A percentile compares a stretch with the other conserved stretches of the same genome.
Evolutionary conservation across 805 yeast species (phyloP).

Genomic region (Saccharomycopsis guyanensis): DNA sequence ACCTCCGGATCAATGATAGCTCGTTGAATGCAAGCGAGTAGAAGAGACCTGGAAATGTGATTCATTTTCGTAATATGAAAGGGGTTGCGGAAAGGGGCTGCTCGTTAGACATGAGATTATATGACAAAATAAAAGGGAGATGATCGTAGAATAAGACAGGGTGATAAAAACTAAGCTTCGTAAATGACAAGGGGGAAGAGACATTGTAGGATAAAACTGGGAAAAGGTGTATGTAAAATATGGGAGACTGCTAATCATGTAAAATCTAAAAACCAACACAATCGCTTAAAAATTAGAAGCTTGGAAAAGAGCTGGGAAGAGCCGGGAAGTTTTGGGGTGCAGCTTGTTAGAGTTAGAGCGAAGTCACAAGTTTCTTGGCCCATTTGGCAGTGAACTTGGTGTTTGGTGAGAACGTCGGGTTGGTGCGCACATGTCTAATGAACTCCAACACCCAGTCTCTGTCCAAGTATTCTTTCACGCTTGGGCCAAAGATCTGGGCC

Average conservation of each 20-base stretch:
- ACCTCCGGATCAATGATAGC: too few species aligned
- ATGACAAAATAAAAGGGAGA: not conserved
- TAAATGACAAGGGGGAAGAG: not conserved
- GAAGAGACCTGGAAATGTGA: too few species aligned
- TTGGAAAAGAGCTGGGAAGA: too few species aligned
- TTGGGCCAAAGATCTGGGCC: conserved; percentile 72
- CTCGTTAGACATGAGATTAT: not conserved
- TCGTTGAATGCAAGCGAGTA: too few species aligned
- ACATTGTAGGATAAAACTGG: not conserved
- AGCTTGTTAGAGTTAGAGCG: not conserved
- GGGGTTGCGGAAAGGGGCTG: too few species aligned
- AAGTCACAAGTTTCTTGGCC: conserved; percentile 70
- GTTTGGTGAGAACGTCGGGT: conserved; percentile 48
- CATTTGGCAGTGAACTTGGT: conserved; percentile 93
- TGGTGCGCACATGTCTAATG: conserved; percentile 64
- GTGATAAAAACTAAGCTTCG: not conserved
- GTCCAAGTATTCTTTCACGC: conserved; percentile 54
- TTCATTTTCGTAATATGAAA: too few species aligned
- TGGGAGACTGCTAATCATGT: too few species aligned
- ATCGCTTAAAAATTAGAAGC: too few species aligned
- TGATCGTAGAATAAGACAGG: not conserved
- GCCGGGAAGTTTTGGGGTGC: too few species aligned
- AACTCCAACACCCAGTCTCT: conserved; percentile 77
- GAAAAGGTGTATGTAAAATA: not conserved
- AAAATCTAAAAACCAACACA: too few species aligned